Conservation (phyloP, 2,329 filamentous ascomycete species). For the Alternaria metachromatica region DNA sequence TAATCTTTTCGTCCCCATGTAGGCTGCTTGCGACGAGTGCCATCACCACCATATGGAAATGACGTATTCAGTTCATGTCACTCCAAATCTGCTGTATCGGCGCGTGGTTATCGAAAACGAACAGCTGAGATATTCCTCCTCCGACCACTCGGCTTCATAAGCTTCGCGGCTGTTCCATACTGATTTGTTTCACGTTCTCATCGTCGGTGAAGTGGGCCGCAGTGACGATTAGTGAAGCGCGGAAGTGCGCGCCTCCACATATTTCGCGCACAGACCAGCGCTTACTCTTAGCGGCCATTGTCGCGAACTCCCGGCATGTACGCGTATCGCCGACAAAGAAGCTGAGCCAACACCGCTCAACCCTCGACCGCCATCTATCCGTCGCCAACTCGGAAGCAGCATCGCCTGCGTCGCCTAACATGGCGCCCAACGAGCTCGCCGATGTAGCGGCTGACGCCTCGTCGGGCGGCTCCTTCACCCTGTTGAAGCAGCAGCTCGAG, state of each 20-base stretch:
- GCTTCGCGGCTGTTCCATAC: too few relatives aligned
- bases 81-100: too few relatives aligned
- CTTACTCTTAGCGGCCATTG: constrained; percentile 9
- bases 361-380: constrained; percentile 5
- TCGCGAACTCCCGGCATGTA: constrained; percentile 16
- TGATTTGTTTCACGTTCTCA: neutral
- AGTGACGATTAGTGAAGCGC: constrained; percentile 11
- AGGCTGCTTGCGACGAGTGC: too few relatives aligned
- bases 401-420: constrained; percentile 36
- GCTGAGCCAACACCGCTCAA: constrained; percentile 4
- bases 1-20: too few relatives aligned
- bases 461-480: constrained; percentile 54
- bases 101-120: too few relatives aligned
- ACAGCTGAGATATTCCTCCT: too few relatives aligned
- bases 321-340: constrained; percentile 9
- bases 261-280: constrained; percentile 2
- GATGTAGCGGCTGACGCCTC: constrained; percentile 39
- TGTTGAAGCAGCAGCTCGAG: constrained; percentile 86
- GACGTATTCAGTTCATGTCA: too few relatives aligned
- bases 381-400: constrained; percentile 28
- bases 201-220: neutral
- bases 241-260: constrained; percentile 3
- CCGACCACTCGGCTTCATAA: too few relatives aligned
- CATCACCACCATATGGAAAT: too few relatives aligned
- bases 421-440: constrained; percentile 42